Base-by-base conservation (phyloP, 2,329 filamentous ascomycete species). In the Pseudodiploospora longispora region DNA sequence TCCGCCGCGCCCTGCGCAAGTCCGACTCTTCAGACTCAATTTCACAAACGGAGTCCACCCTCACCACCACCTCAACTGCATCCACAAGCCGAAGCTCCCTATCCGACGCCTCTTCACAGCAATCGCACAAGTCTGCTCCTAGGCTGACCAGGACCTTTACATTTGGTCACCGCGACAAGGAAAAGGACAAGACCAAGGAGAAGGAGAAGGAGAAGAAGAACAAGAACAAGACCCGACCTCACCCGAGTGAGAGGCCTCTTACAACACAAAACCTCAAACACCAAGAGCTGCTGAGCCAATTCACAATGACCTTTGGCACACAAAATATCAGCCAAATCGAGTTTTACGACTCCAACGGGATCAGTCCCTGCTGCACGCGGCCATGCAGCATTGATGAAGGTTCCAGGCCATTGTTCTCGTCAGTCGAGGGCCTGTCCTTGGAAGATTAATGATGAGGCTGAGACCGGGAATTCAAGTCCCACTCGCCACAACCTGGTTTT, bases 301-400 rank as follows among this genome's bases (percentile, higher is more conserved):
- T 71, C 59, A 67, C 61, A 44, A 66, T 70, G 55, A 67, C 63
- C 8, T 74, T 74, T 50, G 71, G 71, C 34, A 58, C 65, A 30
- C 59, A 56, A 51, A 60, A 52, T 50, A 58, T 37, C 40, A 55
- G 33, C 31, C 63, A 65, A 50, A 50, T 66, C 19, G 58, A 64
- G 43, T 53, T 52, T 5, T 49, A 58, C 28, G 62, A 57, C 50
- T 64, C 63, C 45, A 46, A 55, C 10, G 65, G 63, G 41, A 56
- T 73, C 52, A 72, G 70, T 54, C 70, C 70, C 19, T 66, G 70
- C 53, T 68, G 63, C 50, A 70, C 69, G 30, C 60, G 67, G 19
- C 50, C 57, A 12, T 56, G 57, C 40, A 70, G 67, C 49, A 45
- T 68, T 30, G 55, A 59, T 38, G 55, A 62, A 45, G 54, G 55